These are phyloP conservation scores for Magnolia sinica DNA, from an alignment of 164 flowering plant genomes.

Conservation along the genomic window DNA sequence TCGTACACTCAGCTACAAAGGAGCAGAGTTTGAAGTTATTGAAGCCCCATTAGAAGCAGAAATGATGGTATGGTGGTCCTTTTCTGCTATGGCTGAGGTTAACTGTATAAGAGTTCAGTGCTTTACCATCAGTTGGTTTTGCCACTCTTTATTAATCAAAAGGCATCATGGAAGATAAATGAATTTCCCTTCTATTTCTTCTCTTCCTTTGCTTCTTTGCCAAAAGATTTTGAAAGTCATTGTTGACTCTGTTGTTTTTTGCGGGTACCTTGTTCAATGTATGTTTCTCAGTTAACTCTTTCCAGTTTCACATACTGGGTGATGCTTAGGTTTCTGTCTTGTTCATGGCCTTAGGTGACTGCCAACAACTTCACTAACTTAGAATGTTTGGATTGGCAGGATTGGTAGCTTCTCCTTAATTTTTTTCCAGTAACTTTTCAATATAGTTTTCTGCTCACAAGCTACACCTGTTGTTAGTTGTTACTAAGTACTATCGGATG, in stretches of 20 bases:
- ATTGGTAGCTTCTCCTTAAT: neutral
- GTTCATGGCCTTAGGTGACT: neutral
- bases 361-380: neutral
- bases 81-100: constrained; percentile 7
- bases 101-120: neutral
- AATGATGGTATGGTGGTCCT: constrained; percentile 63
- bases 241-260: neutral
- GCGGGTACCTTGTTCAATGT: neutral
- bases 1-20: constrained; percentile 95
- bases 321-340: neutral
- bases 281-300: neutral
- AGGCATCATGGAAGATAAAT: neutral
- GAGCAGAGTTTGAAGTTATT: constrained; percentile 86
- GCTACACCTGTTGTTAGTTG: neutral
- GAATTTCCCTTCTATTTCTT: neutral
- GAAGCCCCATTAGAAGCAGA: constrained; percentile 81
- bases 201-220: neutral
- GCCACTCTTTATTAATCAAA: neutral
- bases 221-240: neutral
- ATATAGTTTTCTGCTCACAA: neutral
- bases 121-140: neutral
- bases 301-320: neutral
- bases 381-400: neutral
- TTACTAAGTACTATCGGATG: neutral
- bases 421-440: neutral